A percentile compares a stretch with the other conserved stretches of the same genome.
Conservation (phyloP, 2,329 filamentous ascomycete species). For the Botrytis pseudocinerea region DNA sequence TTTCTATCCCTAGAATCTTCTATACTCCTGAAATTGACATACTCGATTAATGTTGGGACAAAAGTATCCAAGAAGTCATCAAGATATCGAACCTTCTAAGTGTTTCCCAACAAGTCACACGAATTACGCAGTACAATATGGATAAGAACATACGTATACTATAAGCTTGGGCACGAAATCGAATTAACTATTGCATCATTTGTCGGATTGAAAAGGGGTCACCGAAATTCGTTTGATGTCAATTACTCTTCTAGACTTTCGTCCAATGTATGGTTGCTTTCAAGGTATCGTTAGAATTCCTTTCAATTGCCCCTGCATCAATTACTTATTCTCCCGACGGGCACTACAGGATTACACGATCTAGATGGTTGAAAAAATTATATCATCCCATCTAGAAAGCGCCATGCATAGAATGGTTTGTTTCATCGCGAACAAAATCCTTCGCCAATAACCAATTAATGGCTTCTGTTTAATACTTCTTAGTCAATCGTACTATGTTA, state of each 20-base stretch:
- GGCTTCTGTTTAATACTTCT: neutral
- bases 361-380: neutral
- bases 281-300: neutral
- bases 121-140: neutral
- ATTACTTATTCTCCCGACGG: neutral
- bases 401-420: neutral
- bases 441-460: conserved; percentile 1
- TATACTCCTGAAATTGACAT: neutral
- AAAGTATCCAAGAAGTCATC: neutral
- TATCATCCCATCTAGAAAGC: neutral
- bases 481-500: conserved; percentile 10
- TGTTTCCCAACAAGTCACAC: neutral
- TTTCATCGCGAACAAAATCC: neutral
- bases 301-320: neutral
- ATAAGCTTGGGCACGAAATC: neutral
- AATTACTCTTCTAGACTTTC: neutral
- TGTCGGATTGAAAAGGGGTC: neutral
- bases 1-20: neutral
- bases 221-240: neutral
- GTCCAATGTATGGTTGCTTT: neutral
- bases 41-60: neutral
- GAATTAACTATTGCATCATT: neutral
- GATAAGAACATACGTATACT: neutral
- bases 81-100: neutral
- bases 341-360: neutral